Evolutionary conservation across 1,284 basidiomycete genomes (phyloP).

Genomic region (Neolentinus lepideus): DNA sequence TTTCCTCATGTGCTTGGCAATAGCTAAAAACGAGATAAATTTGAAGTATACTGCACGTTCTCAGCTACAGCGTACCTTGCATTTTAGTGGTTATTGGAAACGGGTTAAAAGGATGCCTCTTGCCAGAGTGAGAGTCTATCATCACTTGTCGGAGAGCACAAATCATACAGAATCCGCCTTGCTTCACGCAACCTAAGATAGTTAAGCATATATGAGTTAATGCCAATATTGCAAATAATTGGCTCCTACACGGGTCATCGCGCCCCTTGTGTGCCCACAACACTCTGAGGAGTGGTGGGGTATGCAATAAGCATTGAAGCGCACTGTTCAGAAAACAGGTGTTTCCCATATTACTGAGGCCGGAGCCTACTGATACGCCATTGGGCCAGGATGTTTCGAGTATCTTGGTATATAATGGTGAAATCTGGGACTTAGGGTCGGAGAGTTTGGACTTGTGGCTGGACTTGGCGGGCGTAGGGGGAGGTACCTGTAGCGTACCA

Average conservation of each 20-base stretch:
- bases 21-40: conserved; percentile 40
- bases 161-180: conserved; percentile 65
- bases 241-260: conserved; percentile 38
- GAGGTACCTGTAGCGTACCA: neutral
- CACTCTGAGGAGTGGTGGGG: conserved; percentile 79
- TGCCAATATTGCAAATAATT: conserved; percentile 5
- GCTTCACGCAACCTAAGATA: conserved; percentile 43
- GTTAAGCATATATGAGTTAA: neutral
- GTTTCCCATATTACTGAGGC: conserved; percentile 89
- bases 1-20: conserved; percentile 86
- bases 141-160: conserved; percentile 60
- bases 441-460: neutral
- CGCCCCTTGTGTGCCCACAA: conserved; percentile 48
- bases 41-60: neutral
- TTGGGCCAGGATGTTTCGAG: conserved; percentile 56
- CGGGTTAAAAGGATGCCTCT: conserved; percentile 49
- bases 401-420: conserved; percentile 29
- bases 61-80: conserved; percentile 43
- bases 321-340: conserved; percentile 98
- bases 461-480: neutral
- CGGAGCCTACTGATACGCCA: conserved; percentile 41
- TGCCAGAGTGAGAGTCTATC: conserved; percentile 36
- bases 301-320: conserved; percentile 91
- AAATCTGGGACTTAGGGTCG: conserved; percentile 14
- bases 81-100: conserved; percentile 57